Base-by-base conservation (phyloP, 2,329 filamentous ascomycete species). In the Fusarium irregulare region DNA sequence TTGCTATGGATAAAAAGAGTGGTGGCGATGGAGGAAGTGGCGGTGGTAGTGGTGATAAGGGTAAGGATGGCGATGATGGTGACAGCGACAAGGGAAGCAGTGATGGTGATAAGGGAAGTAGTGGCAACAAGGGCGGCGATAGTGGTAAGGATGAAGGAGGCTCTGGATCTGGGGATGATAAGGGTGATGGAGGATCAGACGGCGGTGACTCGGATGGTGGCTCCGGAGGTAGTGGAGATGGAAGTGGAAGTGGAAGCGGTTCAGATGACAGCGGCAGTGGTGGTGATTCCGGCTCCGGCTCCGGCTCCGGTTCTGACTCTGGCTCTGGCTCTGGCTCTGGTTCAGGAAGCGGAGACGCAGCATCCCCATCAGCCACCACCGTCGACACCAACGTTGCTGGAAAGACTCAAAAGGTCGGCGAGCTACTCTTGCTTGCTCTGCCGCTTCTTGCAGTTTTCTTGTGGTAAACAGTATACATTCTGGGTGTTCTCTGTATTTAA, bases 401-500 rank as follows among this genome's bases (percentile, higher is more conserved):
- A 6, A 64, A 49, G 45, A 21, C 5, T 8, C 46, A 32, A 4
- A 41, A 20, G 23, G 37, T 50, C 6, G 18, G 30, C 0, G 50
- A 50, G 14, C 7, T 64, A 7, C 25, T 64, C 7, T 16, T 58
- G 7, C 48, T 49, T 13, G 25, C 25, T 23, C 30, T 64, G 1
- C 44, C 50, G 6, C 7, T 63, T 7, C 21, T 46, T 4, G 16
- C 34, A 5, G 47, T 14, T 23, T 20, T 63, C 8, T 1, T 6
- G 9, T 18, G 7, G 16, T 34, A 14, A 3, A n/a, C 4, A 0
- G 2, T 2, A 4, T 4, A 7, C 1, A 10, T 2, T 4, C 4
- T 20, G 1, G 30, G 20, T 1, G 1, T 60, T 59, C 21, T 59
- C n/a, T 46, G 30, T 46, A 60, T 57, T 16, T 57, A 57, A 8